Percentiles rank a stretch among this genome's conserved stretches.
phyloP scores from a whole-genome alignment of 2,329 filamentous ascomycete species.

The Cladosporium sp. region DNA sequence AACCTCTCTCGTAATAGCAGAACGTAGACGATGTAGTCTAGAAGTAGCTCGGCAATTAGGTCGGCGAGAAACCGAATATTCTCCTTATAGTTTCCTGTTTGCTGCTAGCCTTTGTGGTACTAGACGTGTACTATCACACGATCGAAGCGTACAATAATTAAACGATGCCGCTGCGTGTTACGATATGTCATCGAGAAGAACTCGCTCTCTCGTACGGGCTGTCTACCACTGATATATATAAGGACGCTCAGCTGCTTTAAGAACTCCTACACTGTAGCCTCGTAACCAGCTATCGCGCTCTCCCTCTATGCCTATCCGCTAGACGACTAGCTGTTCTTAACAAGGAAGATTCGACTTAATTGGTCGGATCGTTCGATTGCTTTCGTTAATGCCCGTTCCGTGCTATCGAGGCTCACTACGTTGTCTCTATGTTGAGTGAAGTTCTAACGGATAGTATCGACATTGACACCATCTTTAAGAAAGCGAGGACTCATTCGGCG shows the following conservation, averaged over 20 bases:
- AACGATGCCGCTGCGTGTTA: constrained; percentile 21
- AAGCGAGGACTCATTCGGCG: constrained; percentile 3
- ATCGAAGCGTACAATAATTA: constrained; percentile 16
- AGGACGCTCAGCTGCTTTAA: constrained; percentile 21
- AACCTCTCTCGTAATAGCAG: constrained; percentile 24
- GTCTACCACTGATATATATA: not conserved
- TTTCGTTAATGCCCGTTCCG: not conserved
- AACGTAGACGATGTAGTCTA: constrained; percentile 24
- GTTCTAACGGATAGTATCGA: constrained; percentile 21
- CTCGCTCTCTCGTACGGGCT: constrained; percentile 23
- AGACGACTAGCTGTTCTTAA: not conserved
- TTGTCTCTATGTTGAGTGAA: constrained; percentile 23
- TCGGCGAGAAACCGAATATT: constrained; percentile 25
- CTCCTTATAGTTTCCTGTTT: constrained; percentile 22
- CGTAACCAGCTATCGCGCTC: constrained; percentile 17
- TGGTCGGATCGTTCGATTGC: constrained; percentile 7
- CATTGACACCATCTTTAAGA: constrained; percentile 19
- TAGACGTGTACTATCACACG: constrained; percentile 23
- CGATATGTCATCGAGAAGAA: constrained; percentile 21
- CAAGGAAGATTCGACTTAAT: constrained; percentile 1
- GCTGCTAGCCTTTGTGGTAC: constrained; percentile 24
- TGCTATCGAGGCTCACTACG: not conserved
- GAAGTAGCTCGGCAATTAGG: constrained; percentile 24
- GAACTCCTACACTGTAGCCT: constrained; percentile 23
- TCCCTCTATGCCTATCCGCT: constrained; percentile 1